Conservation (phyloP, 192 early-diverging fungal species). For the Globomyces pollinis-pini region DNA sequence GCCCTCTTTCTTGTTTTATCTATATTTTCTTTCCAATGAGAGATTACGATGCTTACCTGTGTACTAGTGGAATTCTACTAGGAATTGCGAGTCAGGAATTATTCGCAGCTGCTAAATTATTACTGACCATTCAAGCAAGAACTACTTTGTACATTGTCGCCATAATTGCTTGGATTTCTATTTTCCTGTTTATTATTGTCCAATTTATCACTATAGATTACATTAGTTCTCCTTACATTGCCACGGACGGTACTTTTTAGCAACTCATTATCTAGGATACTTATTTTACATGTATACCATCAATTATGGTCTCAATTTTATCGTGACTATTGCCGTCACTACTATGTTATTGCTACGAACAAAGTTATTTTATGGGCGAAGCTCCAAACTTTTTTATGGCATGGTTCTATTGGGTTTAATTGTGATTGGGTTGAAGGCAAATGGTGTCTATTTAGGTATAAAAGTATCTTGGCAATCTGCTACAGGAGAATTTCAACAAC, state of each 20-base stretch:
- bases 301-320: slow-evolving; percentile 1
- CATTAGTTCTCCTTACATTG: slow-evolving; percentile 2
- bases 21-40: too few species aligned
- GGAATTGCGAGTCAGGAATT: slow-evolving; percentile 3
- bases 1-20: too few species aligned
- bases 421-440: neutral
- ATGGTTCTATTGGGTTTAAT: slow-evolving; percentile 5
- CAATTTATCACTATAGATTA: slow-evolving; percentile 6
- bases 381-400: neutral
- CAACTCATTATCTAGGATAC: neutral
- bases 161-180: neutral
- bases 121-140: neutral
- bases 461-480: neutral
- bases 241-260: neutral
- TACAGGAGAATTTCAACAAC: neutral
- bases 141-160: slow-evolving; percentile 5
- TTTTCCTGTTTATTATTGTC: neutral
- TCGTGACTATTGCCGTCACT: slow-evolving; percentile 2
- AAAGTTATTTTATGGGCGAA: neutral
- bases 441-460: neutral
- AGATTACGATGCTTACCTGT: slow-evolving; percentile 8
- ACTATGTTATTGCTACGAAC: slow-evolving; percentile 1
- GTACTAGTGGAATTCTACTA: slow-evolving; percentile 4
- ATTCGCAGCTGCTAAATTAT: neutral
- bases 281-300: too few species aligned